phyloP scores from a whole-genome alignment of 2,329 filamentous ascomycete genomes.

The Fusarium multiceps region DNA sequence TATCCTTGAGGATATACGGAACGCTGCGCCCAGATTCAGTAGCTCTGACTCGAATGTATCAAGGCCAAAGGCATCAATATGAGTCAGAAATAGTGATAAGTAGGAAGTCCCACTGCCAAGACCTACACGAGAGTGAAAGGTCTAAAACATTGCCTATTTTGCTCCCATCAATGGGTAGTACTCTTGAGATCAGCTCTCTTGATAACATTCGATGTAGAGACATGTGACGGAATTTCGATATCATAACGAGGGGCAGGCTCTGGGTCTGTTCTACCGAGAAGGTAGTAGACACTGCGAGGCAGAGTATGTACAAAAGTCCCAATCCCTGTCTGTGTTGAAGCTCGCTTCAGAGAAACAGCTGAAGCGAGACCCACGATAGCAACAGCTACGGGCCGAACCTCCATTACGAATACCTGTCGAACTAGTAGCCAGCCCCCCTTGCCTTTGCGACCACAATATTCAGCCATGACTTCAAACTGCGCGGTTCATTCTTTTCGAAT shows the following conservation, averaged over 20 bases:
- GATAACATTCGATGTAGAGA: neutral
- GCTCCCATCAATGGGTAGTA: neutral
- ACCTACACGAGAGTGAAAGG: neutral
- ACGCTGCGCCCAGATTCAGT: neutral
- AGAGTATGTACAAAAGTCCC: neutral
- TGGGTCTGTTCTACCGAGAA: neutral
- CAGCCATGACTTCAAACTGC: neutral
- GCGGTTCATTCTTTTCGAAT: neutral
- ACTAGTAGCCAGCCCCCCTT: neutral
- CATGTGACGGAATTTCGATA: neutral
- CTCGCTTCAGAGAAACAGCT: constrained; percentile 6
- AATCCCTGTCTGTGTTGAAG: neutral
- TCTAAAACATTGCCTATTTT: neutral
- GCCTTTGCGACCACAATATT: neutral
- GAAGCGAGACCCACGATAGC: constrained; percentile 17
- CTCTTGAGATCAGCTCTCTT: neutral
- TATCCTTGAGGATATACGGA: neutral
- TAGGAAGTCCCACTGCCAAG: constrained; percentile 1
- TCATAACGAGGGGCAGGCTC: neutral
- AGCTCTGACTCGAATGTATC: neutral
- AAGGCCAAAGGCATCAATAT: neutral
- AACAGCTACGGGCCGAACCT: constrained; percentile 2
- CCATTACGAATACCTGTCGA: neutral
- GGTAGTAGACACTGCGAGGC: neutral
- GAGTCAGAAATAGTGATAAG: constrained; percentile 14